Base-by-base conservation (phyloP, 208 protist genomes). In the Wallacemonas sp. region DNA sequence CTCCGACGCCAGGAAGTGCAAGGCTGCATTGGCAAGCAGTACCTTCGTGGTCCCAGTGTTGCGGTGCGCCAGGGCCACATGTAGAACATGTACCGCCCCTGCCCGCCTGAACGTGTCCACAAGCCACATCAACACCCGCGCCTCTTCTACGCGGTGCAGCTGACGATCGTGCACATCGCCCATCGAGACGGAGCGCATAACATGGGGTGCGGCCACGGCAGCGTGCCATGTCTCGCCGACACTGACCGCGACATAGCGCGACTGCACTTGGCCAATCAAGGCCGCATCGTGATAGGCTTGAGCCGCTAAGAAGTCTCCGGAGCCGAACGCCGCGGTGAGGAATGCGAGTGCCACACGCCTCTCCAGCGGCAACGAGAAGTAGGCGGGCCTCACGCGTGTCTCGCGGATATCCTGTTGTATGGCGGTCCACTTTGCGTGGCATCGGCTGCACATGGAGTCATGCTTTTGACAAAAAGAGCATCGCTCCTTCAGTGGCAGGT, bases 401-500 rank as follows among this genome's bases (percentile, higher is more conserved):
- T 58, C 24, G 19, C 66, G 67, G 33, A 67, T 69, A 3, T 64
- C 22, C 24, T 41, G 46, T 36, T 77, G 39, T 17, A 77, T 31
- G 22, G 51, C 69, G 21, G 33, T 44, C 83, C 83, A 86, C 41
- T 75, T 73, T 2, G 39, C 19, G 44, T 86, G 79, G 55, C 79
- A 84, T 11, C 69, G 58, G 42, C 68, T 77, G 62, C 83, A 89
- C 39, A 89, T 46, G 0, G 79, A 77, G 62, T 89, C 83, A 68
- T 80, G 72, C 54, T 74, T 78, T 42, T 70, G 71, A 46, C 79
- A 85, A 68, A 89, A 81, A 21, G 41, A 19, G 61, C 83, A 89
- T 14, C 79, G 72, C 30, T 79, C 26, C 17, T 42, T 4, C 26
- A 79, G 47, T 3, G 83, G 83, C 61, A 89, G 75, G 64, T 83